These are phyloP conservation scores for Sphagnurus paluster DNA, from an alignment of 1,284 basidiomycete genomes.

Conservation along the genomic window DNA sequence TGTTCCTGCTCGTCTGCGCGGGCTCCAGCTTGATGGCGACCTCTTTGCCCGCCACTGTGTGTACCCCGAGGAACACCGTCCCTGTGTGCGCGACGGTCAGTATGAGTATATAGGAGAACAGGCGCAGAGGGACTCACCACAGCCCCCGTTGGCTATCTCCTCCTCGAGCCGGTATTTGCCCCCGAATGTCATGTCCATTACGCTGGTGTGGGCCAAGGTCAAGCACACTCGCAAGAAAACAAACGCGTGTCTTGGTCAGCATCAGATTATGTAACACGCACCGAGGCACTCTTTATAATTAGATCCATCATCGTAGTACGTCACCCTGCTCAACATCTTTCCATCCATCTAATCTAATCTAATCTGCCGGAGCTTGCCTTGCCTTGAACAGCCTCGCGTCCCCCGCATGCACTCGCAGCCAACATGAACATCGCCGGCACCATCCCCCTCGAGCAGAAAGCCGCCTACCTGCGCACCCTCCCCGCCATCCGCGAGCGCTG, in stretches of 20 bases:
- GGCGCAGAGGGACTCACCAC: constrained; percentile 64
- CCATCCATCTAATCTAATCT: too few relatives aligned
- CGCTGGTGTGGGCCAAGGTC: background rate
- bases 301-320: too few relatives aligned
- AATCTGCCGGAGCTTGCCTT: too few relatives aligned
- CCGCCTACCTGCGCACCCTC: constrained; percentile 81
- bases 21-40: constrained; percentile 97
- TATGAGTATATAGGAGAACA: constrained; percentile 8
- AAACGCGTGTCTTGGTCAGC: constrained; percentile 25
- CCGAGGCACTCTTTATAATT: too few relatives aligned
- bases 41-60: constrained; percentile 94
- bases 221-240: constrained; percentile 6
- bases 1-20: constrained; percentile 48
- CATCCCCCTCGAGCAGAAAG: constrained; percentile 40
- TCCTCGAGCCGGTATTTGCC: constrained; percentile 93
- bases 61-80: constrained; percentile 92
- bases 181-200: constrained; percentile 59
- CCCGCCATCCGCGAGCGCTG: constrained; percentile 89
- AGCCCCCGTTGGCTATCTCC: constrained; percentile 93
- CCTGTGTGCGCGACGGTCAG: constrained; percentile 42
- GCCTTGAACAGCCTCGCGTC: too few relatives aligned
- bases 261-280: background rate
- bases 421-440: constrained; percentile 33
- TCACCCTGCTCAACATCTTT: background rate
- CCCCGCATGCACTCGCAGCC: too few relatives aligned